phyloP scores from a whole-genome alignment of 768 basidiomycete species.

The Suillus ampliporus region DNA sequence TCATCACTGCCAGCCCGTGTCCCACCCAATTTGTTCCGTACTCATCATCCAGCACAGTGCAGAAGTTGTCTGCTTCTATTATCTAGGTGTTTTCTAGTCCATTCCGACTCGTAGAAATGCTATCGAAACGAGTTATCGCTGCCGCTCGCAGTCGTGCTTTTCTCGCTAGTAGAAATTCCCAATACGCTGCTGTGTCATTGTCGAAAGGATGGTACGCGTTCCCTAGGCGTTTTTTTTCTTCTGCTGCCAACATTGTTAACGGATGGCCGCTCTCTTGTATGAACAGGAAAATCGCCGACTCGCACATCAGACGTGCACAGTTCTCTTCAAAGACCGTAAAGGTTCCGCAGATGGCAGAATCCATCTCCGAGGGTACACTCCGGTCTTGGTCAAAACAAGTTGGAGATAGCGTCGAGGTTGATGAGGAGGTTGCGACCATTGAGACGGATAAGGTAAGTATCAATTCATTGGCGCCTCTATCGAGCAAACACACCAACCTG shows the following conservation, averaged over 20 bases:
- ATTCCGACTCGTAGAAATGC: slow-evolving; percentile 46
- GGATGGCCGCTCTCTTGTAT: slow-evolving; percentile 8
- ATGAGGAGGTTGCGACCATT: slow-evolving; percentile 97
- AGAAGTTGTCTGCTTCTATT: neutral
- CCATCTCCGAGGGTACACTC: slow-evolving; percentile 96
- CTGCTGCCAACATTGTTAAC: slow-evolving; percentile 14
- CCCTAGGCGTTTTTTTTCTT: slow-evolving; percentile 23
- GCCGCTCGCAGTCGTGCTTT: slow-evolving; percentile 66
- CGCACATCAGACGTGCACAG: slow-evolving; percentile 57
- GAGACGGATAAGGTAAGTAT: slow-evolving; percentile 94
- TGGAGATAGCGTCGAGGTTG: slow-evolving; percentile 87
- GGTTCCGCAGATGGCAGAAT: slow-evolving; percentile 99
- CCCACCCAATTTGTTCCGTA: slow-evolving; percentile 7
- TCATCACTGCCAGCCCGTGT: neutral
- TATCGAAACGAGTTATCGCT: slow-evolving; percentile 71
- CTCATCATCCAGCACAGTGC: neutral
- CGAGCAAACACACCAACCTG: slow-evolving; percentile 11
- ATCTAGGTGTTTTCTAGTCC: neutral
- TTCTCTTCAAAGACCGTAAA: slow-evolving; percentile 89
- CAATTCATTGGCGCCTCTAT: neutral
- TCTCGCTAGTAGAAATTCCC: slow-evolving; percentile 43
- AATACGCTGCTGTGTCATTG: slow-evolving; percentile 39
- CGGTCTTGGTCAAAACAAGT: slow-evolving; percentile 94
- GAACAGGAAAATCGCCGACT: slow-evolving; percentile 52
- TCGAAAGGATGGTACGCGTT: slow-evolving; percentile 53